A percentile compares a stretch with the other conserved stretches of the same genome.
Evolutionary conservation across 2,329 filamentous ascomycete species (phyloP).

Genomic region (Colletotrichum musae): DNA sequence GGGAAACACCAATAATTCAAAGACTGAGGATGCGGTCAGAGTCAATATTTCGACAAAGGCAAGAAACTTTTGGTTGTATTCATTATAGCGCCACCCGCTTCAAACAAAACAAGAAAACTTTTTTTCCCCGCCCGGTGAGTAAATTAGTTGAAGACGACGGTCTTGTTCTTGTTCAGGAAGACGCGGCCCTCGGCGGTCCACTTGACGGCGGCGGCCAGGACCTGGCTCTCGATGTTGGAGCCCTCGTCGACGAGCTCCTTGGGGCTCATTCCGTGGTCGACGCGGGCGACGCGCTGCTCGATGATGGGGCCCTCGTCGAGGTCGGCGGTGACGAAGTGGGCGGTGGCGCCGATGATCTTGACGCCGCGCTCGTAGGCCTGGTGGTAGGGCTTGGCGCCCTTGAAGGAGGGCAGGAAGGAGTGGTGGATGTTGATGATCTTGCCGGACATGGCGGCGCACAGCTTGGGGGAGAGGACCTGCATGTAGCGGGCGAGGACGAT

Average conservation of each 20-base stretch:
- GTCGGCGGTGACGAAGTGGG: slow-evolving; percentile 89
- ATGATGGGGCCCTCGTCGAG: slow-evolving; percentile 91
- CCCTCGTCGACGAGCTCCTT: slow-evolving; percentile 85
- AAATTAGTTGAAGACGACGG: slow-evolving; percentile 76
- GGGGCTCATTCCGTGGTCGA: slow-evolving; percentile 82
- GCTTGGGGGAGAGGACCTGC: slow-evolving; percentile 83
- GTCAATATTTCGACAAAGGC: background rate
- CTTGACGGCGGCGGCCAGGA: slow-evolving; percentile 85
- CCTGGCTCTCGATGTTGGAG: slow-evolving; percentile 87
- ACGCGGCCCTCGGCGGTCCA: slow-evolving; percentile 86
- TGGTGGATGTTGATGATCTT: slow-evolving; percentile 95
- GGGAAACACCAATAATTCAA: background rate
- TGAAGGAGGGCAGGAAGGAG: slow-evolving; percentile 88
- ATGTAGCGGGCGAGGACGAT: slow-evolving; percentile 89
- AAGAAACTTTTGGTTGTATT: background rate
- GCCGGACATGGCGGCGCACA: slow-evolving; percentile 85
- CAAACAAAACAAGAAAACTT: slow-evolving; percentile 3
- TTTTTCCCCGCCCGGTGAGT: slow-evolving; percentile 4
- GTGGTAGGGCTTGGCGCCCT: slow-evolving; percentile 90
- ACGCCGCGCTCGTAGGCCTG: slow-evolving; percentile 89
- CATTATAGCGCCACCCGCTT: background rate
- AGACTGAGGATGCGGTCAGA: background rate
- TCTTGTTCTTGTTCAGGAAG: slow-evolving; percentile 85
- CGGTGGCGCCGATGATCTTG: slow-evolving; percentile 90
- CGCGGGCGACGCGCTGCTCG: slow-evolving; percentile 84